Evolutionary conservation across 306 rosid genomes (phyloP), one percentile per base, ranked within the genome.

Genomic region (Fragaria nilgerrensis): DNA sequence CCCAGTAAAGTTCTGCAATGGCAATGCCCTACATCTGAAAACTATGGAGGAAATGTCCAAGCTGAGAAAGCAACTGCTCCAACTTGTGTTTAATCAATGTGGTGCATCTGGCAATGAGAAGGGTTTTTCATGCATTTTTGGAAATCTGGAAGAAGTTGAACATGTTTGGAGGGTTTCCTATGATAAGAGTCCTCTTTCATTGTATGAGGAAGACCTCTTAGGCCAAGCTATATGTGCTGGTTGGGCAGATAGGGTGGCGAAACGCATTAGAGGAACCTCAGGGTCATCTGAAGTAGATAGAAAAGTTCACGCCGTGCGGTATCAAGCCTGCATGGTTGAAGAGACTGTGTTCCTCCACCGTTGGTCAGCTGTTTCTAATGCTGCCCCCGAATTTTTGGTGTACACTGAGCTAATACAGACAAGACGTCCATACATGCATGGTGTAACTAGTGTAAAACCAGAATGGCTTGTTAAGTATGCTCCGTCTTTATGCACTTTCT

Each of bases 11-110:
- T 94, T 94, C 82, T 94, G 97, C 73, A 85, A 83, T 62, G 90
- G 76, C 55, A 73, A 86, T 84, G 93, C 87, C 17, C 81, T 95
- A 82, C 92, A 89, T 87, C 84, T 77, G n/a, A 92, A 92, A 85
- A 95, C 97, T 56, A 92, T 95, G 97, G 93, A 90, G 72, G 97
- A 94, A 81, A 92, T 94, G 97, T 90, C 92, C 77, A 94, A 94
- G 85, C 84, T 90, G 81, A 85, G 96, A 71, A 88, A 91, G 72
- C 97, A 92, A 81, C 85, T 92, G 48, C 91, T 94, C 75, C 87
- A 77, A 74, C 86, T 92, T 50, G 88, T 94, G 80, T 87, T 90
- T 83, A 82, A 69, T 78, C 93, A 88, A 61, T 77, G 82, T 52
- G 63, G 78, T 70, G 77, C 55, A 69, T 78, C 73, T 75, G 87